Evolutionary conservation across 768 basidiomycete genomes (phyloP).

Genomic region (Kwoniella mangroviensis): DNA sequence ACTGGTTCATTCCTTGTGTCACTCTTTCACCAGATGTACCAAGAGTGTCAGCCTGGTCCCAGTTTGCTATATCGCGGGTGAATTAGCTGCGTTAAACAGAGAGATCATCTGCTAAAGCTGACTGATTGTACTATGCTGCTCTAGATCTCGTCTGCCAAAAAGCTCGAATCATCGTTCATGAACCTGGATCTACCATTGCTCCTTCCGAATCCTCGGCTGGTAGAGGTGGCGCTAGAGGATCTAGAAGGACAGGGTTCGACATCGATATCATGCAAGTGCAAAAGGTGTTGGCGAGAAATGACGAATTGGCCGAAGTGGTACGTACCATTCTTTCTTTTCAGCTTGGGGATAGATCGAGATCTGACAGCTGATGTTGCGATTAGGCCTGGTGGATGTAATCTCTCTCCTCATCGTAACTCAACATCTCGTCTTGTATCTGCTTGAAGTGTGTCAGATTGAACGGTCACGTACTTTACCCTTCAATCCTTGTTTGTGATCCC

Average conservation of each 20-base stretch:
- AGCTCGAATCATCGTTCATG: slow-evolving; percentile 52
- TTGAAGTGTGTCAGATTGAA: background rate
- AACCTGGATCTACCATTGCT: slow-evolving; percentile 26
- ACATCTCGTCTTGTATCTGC: slow-evolving; percentile 3
- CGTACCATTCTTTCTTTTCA: slow-evolving; percentile 11
- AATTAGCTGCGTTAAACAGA: slow-evolving; percentile 5
- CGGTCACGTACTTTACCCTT: background rate
- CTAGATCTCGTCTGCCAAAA: slow-evolving; percentile 54
- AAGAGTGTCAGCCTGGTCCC: slow-evolving; percentile 54
- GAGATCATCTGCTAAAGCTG: slow-evolving; percentile 6
- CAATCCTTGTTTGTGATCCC: background rate
- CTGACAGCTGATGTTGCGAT: slow-evolving; percentile 24
- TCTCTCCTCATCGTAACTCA: background rate
- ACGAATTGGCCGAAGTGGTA: slow-evolving; percentile 45
- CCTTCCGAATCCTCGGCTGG: slow-evolving; percentile 46
- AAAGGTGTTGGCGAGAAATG: slow-evolving; percentile 47
- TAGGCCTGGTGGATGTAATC: slow-evolving; percentile 53
- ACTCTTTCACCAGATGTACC: slow-evolving; percentile 54
- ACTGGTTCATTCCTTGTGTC: slow-evolving; percentile 49
- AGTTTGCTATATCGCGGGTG: slow-evolving; percentile 55
- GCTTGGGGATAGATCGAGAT: background rate
- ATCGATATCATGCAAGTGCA: slow-evolving; percentile 52
- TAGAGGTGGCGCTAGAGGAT: background rate
- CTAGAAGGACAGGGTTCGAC: slow-evolving; percentile 21
- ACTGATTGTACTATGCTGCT: background rate